Conservation (phyloP, 2,329 filamentous ascomycete species). For the Emmonsiellopsis sp. region DNA sequence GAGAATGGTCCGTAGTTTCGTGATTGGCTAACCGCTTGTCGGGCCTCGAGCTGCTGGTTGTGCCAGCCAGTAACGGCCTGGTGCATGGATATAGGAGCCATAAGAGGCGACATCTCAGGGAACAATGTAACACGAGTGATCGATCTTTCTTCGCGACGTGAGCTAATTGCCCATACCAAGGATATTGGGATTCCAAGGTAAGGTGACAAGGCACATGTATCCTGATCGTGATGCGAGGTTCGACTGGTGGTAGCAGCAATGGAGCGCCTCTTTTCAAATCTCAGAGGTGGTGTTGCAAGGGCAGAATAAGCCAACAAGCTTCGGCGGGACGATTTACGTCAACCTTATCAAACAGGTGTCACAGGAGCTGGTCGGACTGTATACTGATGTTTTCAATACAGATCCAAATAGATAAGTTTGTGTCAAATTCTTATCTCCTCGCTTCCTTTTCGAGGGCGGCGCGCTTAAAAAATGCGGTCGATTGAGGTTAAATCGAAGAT, state of each 20-base stretch:
- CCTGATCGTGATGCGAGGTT: not conserved
- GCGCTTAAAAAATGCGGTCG: too few relatives aligned
- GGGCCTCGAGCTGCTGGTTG: conserved; percentile 2
- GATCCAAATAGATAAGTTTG: not conserved
- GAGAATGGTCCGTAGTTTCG: not conserved
- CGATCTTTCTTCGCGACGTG: not conserved
- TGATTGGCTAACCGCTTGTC: not conserved
- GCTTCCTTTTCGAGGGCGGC: too few relatives aligned
- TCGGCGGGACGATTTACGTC: not conserved
- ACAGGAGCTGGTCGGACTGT: not conserved
- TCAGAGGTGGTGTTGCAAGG: not conserved
- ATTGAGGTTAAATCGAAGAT: too few relatives aligned
- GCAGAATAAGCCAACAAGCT: not conserved
- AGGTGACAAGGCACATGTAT: not conserved
- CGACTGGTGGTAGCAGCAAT: not conserved
- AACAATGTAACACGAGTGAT: not conserved
- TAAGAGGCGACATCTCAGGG: not conserved
- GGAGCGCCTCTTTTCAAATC: not conserved
- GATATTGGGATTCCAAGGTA: too few relatives aligned
- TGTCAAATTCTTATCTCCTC: not conserved
- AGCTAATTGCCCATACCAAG: not conserved
- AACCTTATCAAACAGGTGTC: not conserved
- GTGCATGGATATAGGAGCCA: conserved; percentile 4
- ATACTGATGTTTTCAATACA: not conserved
- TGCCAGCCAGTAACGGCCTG: conserved; percentile 4